Base-by-base conservation (phyloP, 208 protist genomes). In the Trypanosomatidae sp. region DNA sequence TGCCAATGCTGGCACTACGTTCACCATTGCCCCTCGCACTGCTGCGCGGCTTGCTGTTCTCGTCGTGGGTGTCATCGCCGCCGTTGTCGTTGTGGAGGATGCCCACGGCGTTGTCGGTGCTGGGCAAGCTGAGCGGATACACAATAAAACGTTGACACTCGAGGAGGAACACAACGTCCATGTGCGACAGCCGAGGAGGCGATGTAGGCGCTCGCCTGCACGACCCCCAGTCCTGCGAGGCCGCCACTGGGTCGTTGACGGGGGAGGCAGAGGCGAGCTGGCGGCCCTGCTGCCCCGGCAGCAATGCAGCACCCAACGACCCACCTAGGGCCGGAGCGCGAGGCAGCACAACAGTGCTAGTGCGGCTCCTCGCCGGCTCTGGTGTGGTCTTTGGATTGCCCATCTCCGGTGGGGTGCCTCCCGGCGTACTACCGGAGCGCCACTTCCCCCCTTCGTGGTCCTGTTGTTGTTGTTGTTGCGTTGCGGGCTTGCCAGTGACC, bases 81-180 rank as follows among this genome's bases (percentile, higher is more conserved):
- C 56, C 49, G 17, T 47, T 30, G 53, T 36, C 49, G 17, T 47
- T 30, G 53, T 36, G n/a, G 52, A n/a, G 0, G 19, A 15, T 13
- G 15, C 15, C 60, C 33, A 17, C 52, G 62, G 17, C 28, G 65
- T 70, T 13, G 47, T 46, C 22, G 44, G 47, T 33, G 52, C 47
- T 69, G 6, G 84, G 84, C 19, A 89, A 43, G 9, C 71, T 68
- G 10, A 89, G 76, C 13, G 84, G 84, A 46, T 79, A 89, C 3
- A 84, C 77, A 1, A 86, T 73, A 50, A 89, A 89, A 46, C 84
- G 81, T 52, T 82, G 77, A 25, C 66, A 66, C 70, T 86, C 81
- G 8, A 89, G 73, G 55, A 84, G 52, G 47, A 82, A 73, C 8
- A 89, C 44, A n/a, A 89, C 66, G 46, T 86, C 81, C 5, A 77